Conservation (phyloP, 2,329 filamentous ascomycete genomes). For the Aspergillus sp. region DNA sequence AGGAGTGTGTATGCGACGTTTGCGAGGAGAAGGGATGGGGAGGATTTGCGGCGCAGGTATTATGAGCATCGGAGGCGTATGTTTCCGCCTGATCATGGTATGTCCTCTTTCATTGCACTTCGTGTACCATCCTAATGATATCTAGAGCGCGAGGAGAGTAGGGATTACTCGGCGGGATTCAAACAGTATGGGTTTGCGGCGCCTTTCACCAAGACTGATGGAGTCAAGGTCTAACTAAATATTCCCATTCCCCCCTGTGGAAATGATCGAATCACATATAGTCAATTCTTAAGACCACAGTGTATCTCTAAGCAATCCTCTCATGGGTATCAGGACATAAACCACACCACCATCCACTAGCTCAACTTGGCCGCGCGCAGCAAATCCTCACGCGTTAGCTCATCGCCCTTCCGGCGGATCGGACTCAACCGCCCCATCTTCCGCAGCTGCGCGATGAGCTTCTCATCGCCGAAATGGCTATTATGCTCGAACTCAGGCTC, state of each 20-base stretch:
- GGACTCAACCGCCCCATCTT: conserved; percentile 57
- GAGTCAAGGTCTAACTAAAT: neutral
- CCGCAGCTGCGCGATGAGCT: conserved; percentile 59
- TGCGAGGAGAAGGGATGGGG: too few species aligned
- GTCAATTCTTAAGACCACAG: neutral
- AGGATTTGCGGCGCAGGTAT: too few species aligned
- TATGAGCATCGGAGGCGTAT: too few species aligned
- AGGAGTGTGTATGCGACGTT: too few species aligned
- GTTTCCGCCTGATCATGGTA: neutral
- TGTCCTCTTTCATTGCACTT: neutral
- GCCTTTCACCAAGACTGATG: neutral
- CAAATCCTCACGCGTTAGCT: conserved; percentile 52
- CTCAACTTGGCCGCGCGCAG: conserved; percentile 41
- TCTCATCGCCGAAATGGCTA: conserved; percentile 64
- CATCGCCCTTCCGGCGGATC: conserved; percentile 51
- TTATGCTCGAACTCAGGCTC: conserved; percentile 81
- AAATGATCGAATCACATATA: neutral
- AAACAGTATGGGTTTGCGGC: neutral
- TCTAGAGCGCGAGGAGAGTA: neutral
- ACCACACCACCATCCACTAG: neutral
- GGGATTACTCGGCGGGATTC: neutral
- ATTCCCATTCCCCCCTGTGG: too few species aligned
- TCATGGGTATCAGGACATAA: conserved; percentile 2
- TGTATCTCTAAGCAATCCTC: neutral
- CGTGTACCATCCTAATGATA: neutral